Conservation (phyloP, 2,329 filamentous ascomycete species). For the Xylariaceae sp. region DNA sequence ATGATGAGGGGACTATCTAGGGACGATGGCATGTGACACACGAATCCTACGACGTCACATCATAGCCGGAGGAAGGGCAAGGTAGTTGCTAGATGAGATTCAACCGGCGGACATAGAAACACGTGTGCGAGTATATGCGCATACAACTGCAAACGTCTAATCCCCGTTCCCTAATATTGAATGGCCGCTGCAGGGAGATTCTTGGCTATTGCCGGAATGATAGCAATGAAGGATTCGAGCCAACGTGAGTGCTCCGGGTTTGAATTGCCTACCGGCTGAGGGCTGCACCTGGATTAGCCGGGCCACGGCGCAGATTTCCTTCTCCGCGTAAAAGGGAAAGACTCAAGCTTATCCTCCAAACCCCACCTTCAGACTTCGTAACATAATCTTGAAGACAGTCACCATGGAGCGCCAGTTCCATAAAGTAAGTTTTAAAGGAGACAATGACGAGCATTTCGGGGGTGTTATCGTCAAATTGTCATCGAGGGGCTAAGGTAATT, state of each 20-base stretch:
- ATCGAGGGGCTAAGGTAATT: not conserved
- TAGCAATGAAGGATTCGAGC: not conserved
- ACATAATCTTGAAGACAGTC: too few relatives aligned
- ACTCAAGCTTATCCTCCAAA: not conserved
- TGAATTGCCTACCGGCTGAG: too few relatives aligned
- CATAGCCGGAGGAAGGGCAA: not conserved
- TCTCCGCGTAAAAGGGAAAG: too few relatives aligned
- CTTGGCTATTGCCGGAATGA: not conserved
- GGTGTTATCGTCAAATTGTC: conserved; percentile 12
- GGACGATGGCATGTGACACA: not conserved
- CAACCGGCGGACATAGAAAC: conserved; percentile 1
- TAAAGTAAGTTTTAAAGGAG: too few relatives aligned
- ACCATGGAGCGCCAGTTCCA: too few relatives aligned
- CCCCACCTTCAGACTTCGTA: too few relatives aligned
- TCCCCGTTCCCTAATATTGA: not conserved
- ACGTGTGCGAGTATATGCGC: not conserved
- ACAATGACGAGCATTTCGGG: not conserved
- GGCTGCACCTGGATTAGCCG: not conserved
- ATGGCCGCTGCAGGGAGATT: conserved; percentile 17
- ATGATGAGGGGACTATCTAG: not conserved
- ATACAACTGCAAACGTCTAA: not conserved
- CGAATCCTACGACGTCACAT: not conserved
- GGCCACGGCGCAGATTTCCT: too few relatives aligned
- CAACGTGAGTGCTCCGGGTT: not conserved
- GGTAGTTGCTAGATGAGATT: not conserved